These are phyloP conservation scores for Beauveria brongniartii DNA, from an alignment of 2,329 filamentous ascomycete genomes.

Conservation along the genomic window DNA sequence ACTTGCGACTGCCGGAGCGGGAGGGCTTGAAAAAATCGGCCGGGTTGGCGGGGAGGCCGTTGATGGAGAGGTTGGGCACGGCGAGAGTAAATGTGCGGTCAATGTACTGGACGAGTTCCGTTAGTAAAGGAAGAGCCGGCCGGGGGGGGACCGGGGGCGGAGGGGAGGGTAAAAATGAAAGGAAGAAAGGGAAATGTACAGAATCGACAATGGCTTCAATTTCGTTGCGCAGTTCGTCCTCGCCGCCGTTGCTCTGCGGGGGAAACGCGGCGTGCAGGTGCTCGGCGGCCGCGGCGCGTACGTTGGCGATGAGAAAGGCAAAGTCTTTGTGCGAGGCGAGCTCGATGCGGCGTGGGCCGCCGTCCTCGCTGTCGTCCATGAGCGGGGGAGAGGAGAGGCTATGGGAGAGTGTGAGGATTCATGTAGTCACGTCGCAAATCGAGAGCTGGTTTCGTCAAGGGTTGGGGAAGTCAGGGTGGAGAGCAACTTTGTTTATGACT, in stretches of 20 bases:
- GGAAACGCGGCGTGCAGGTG: slow-evolving; percentile 63
- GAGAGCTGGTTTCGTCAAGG: no score
- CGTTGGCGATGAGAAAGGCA: slow-evolving; percentile 59
- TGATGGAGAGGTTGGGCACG: slow-evolving; percentile 53
- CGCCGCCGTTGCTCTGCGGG: slow-evolving; percentile 44
- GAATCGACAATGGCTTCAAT: slow-evolving; percentile 54
- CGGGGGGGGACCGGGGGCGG: no score
- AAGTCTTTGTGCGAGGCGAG: slow-evolving; percentile 70
- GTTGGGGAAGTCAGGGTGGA: no score
- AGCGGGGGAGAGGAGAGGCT: background rate
- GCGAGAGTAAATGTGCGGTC: slow-evolving; percentile 50
- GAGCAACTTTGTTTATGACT: no score
- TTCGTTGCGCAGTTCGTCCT: slow-evolving; percentile 49
- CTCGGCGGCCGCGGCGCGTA: slow-evolving; percentile 58
- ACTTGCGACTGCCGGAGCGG: slow-evolving; percentile 16
- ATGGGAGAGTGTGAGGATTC: no score
- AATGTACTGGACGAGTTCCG: slow-evolving; percentile 43
- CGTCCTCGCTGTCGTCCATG: slow-evolving; percentile 22
- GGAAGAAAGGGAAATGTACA: slow-evolving; percentile 26
- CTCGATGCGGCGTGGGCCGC: slow-evolving; percentile 65
- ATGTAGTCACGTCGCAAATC: no score
- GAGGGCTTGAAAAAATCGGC: slow-evolving; percentile 28
- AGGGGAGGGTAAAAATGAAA: background rate
- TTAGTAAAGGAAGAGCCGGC: background rate
- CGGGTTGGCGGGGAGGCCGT: slow-evolving; percentile 45